Base-by-base conservation (phyloP, 495 filamentous ascomycete genomes). In the Melanomma pulvis-pyrius region DNA sequence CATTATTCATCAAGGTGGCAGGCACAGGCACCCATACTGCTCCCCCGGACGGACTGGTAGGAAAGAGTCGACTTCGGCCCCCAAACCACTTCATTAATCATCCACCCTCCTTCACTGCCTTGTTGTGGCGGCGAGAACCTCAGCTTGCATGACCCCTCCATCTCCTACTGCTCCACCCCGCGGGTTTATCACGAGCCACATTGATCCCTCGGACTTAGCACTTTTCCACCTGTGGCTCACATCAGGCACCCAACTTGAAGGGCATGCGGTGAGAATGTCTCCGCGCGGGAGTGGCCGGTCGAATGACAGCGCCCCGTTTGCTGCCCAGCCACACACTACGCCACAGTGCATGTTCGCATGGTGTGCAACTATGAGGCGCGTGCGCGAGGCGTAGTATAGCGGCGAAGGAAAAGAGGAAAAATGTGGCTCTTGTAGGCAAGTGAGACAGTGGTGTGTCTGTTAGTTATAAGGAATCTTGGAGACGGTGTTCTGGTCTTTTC, bases 61-160 rank as follows among this genome's bases (percentile, higher is more conserved):
- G 3, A 44, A 44, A 44, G 2, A 6, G 39, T 15, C 2, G 39
- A 55, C 29, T 51, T 61, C 47, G 44, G 46, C 58, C 58, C 57
- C 55, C 58, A 51, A 50, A 12, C 7, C 2, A 22, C 41, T 19
- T 50, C 36, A 50, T 2, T 36, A 1, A 7, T 29, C 32, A 50
- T 13, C 28, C 12, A 32, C n/a, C n/a, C n/a, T 28, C 13, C 25
- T 51, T 61, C 58, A 61, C 44, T 48, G 61, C 61, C 61, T 62
- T 39, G 34, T 15, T n/a, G 61, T 63, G 61, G 61, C 61, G 22
- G 56, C 21, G 12, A 21, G 24, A 46, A 21, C 8, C 49, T 63
- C 61, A 63, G 61, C 61, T 63, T 47, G 61, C 36, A 63, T 63
- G 61, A 63, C 61, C 50, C 50, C 36, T 63, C 50, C 51, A 32